These are phyloP conservation scores for Penicillium lividum DNA, from an alignment of 495 filamentous ascomycete species.

Conservation along the genomic window DNA sequence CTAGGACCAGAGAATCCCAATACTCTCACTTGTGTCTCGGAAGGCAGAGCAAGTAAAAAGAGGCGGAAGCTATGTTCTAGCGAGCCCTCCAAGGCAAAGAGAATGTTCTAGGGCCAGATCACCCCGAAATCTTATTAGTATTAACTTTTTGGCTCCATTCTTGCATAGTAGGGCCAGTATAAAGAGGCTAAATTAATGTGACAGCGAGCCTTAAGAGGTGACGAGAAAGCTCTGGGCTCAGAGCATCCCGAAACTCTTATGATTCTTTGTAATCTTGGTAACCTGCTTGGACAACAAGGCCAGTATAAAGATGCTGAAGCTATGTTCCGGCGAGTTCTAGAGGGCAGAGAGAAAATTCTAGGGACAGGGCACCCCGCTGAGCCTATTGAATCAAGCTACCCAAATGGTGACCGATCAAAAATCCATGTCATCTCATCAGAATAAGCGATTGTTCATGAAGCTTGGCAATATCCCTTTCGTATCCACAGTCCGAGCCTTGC, in stretches of 20 bases:
- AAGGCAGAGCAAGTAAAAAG: not conserved
- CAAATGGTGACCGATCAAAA: too few relatives aligned
- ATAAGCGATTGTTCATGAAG: too few relatives aligned
- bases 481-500: too few relatives aligned
- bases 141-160: not conserved
- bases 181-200: not conserved
- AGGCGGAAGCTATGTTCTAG: not conserved
- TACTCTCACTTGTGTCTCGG: conserved; percentile 6
- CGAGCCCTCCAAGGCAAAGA: not conserved
- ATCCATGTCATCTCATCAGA: too few relatives aligned
- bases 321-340: not conserved
- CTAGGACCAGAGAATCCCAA: conserved; percentile 8
- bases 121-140: conserved; percentile 7
- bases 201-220: not conserved
- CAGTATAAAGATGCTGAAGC: not conserved
- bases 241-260: not conserved
- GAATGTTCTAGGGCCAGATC: conserved; percentile 4
- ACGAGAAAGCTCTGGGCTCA: not conserved
- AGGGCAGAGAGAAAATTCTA: not conserved
- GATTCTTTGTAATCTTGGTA: not conserved
- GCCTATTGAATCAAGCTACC: too few relatives aligned
- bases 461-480: too few relatives aligned
- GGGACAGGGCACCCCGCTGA: not conserved
- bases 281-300: not conserved
- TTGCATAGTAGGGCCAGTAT: not conserved